Base-by-base conservation (phyloP, 805 yeast genomes). In the Saccharomycopsis synnaedendra region DNA sequence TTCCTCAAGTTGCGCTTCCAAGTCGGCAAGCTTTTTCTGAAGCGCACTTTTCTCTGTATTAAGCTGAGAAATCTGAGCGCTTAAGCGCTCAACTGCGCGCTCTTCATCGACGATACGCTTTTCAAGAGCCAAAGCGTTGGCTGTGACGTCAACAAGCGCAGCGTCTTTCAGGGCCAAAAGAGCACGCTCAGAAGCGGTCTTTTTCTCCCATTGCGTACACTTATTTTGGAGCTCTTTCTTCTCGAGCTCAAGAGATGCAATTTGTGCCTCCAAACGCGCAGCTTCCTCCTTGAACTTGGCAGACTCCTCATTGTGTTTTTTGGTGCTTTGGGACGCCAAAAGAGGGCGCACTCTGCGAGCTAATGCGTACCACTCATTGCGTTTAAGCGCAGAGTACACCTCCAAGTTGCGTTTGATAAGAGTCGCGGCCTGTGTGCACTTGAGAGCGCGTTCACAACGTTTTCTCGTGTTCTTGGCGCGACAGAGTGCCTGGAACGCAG, bases 361-460 rank as follows among this genome's bases (percentile, higher is more conserved):
- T 41, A 93, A 67, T 44, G 72, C 75, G 64, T 85, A 84, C 98
- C 98, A 93, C 19, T 84, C 83, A 58, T 79, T 80, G 7, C 68
- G 60, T 42, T 67, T 63, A 8, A 79, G 59, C 8, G 67, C 64
- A 49, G 72, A 70, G 50, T 80, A 77, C 0, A 70, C 62, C 34
- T 65, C 61, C 56, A 93, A 73, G 39, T 85, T 82, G 46, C 70
- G 69, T 45, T 82, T 77, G 39, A 93, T 64, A 1, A 82, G 68
- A 50, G 78, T 78, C 1, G 93, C 76, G 0, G 96, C 86, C 52
- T 80, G 82, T 6, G 81, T 65, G 49, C 77, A 76, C 45, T 69
- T 67, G n/a, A 89, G 66, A 49, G 73, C 66, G 9, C 64, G 60
- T 37, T 69, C 65, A 38, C 78, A 69, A 3, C 59, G 55, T 7